Conservation (phyloP, 306 rosid species). For the Lathyrus aphaca region DNA sequence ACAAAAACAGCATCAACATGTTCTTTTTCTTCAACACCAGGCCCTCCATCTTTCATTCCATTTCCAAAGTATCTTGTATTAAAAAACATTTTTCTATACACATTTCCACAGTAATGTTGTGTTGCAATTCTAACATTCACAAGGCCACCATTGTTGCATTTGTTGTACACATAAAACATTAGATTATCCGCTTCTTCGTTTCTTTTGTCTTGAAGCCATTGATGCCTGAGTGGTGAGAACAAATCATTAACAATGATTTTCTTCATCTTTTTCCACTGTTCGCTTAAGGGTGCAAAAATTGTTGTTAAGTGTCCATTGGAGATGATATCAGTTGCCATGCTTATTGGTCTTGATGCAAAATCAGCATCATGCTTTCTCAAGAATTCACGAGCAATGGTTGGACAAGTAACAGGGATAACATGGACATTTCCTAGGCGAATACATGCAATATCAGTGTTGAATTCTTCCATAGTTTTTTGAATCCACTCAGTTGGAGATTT, state of each 20-base stretch:
- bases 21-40: not conserved
- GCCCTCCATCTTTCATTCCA: not conserved
- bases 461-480: not conserved
- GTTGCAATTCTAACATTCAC: not conserved
- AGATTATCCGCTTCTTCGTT: not conserved
- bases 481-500: too few species aligned
- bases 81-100: not conserved
- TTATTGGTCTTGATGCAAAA: constrained; percentile 1
- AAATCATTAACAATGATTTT: not conserved
- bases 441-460: not conserved
- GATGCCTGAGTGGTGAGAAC: not conserved
- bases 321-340: not conserved
- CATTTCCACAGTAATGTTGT: constrained; percentile 1
- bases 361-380: not conserved
- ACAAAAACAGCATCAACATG: not conserved
- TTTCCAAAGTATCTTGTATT: constrained; percentile 3
- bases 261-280: constrained; percentile 15
- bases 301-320: not conserved
- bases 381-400: not conserved
- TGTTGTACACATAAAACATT: not conserved
- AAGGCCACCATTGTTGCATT: not conserved
- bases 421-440: not conserved
- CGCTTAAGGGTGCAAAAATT: not conserved
- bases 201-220: constrained; percentile 4
- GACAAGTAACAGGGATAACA: not conserved